A percentile compares a stretch with the other conserved stretches of the same genome.
Evolutionary conservation across 495 filamentous ascomycete species (phyloP).

Genomic region (Chaetomium fimeti): DNA sequence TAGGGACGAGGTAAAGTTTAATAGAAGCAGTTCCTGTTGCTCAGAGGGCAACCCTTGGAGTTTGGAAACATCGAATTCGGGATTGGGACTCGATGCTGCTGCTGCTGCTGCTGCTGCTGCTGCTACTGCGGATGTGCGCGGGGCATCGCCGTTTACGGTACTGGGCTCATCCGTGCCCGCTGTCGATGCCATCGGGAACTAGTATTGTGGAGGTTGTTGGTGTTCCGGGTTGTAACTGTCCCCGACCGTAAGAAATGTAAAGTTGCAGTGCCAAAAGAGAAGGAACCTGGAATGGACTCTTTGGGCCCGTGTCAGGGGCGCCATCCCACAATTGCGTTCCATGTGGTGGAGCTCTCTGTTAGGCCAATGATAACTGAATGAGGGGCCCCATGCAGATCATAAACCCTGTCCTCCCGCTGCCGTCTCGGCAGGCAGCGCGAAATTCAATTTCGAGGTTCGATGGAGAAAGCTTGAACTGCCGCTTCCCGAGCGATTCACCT

Average conservation of each 20-base stretch:
- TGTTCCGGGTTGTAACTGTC: background rate
- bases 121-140: conserved; percentile 33
- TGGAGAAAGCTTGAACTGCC: conserved; percentile 5
- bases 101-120: conserved; percentile 29
- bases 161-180: conserved; percentile 28
- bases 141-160: conserved; percentile 29
- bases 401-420: conserved; percentile 15
- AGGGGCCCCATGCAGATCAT: conserved; percentile 15
- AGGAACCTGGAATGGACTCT: background rate
- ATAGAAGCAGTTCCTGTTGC: conserved; percentile 90
- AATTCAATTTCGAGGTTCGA: conserved; percentile 12
- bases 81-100: conserved; percentile 42
- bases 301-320: conserved; percentile 17
- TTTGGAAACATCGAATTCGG: conserved; percentile 81
- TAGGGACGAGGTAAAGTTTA: conserved; percentile 83
- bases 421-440: conserved; percentile 19
- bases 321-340: conserved; percentile 6
- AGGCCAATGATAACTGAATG: conserved; percentile 21
- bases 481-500: too few relatives aligned
- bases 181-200: conserved; percentile 25
- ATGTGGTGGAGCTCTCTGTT: conserved; percentile 15
- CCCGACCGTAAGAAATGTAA: background rate
- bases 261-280: background rate
- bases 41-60: conserved; percentile 87
- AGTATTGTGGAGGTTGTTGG: conserved; percentile 1